Percentiles rank a stretch among this genome's conserved stretches.
phyloP scores from a whole-genome alignment of 176 grass and related monocot species.

The Puya raimondii region DNA sequence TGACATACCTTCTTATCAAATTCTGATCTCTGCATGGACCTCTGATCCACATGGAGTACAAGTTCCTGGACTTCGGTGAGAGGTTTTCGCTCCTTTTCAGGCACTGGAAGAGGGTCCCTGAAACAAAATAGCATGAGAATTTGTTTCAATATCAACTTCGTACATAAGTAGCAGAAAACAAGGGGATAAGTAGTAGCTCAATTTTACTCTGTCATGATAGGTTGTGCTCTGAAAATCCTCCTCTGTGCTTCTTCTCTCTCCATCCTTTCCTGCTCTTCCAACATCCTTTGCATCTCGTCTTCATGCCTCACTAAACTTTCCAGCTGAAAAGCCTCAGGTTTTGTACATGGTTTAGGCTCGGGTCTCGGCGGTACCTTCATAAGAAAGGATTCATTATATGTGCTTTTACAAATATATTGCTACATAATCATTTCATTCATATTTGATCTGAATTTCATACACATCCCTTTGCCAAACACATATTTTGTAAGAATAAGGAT shows the following conservation, averaged over 20 bases:
- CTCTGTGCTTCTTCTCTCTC: conserved; percentile 55
- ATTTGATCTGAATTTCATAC: no score
- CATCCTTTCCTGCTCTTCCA: conserved; percentile 53
- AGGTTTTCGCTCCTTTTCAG: conserved; percentile 68
- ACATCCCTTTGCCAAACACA: no score
- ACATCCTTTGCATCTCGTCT: conserved; percentile 49
- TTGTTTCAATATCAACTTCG: conserved; percentile 4
- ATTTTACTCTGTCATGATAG: conserved; percentile 67
- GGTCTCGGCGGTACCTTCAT: conserved; percentile 75
- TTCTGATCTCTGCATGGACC: conserved; percentile 68
- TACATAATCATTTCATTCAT: no score
- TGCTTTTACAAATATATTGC: no score
- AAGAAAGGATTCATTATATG: conserved; percentile 11
- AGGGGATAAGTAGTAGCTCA: neutral
- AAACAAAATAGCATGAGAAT: conserved; percentile 13
- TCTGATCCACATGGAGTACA: conserved; percentile 62
- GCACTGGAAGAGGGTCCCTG: conserved; percentile 78
- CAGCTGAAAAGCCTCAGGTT: conserved; percentile 70
- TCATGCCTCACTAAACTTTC: conserved; percentile 85
- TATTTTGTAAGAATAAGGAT: neutral
- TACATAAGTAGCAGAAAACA: conserved; percentile 14
- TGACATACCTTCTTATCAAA: conserved; percentile 65
- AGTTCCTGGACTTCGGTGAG: conserved; percentile 83
- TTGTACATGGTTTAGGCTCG: conserved; percentile 80
- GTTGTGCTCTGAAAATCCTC: conserved; percentile 65